Base-by-base conservation (phyloP, 148 eudicot species). In the Salicornia ramosissima region DNA sequence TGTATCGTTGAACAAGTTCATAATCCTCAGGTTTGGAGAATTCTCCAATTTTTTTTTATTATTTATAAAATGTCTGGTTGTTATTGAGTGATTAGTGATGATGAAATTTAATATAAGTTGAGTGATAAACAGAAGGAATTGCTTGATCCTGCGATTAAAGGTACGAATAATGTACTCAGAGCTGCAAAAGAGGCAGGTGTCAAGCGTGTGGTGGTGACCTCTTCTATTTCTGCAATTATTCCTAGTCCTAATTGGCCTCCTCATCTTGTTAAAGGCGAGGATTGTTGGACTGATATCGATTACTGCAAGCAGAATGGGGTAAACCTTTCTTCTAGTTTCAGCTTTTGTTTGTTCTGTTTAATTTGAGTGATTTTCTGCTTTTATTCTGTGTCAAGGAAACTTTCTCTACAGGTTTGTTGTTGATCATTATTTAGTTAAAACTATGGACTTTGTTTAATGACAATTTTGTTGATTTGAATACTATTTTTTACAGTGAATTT, bases 251-350 rank as follows among this genome's bases (percentile, higher is more conserved):
- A 74, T 22, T 90, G 97, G 98, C 96, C 92, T 4, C 77, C 87
- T 42, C 86, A 88, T 69, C 73, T 65, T 29, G 78, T 81, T n/a
- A 83, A 81, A 81, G 77, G 70, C 8, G 98, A 93, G 70, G 86
- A 87, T 36, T 93, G 98, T 77, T 93, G 98, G 98, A 54, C 97
- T 39, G 97, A 93, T 77, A 75, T 65, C 3, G 97, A 90, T 13
- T 93, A 83, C 58, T 90, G 96, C 83, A 83, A 62, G 67, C 72
- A 85, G 56, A 83, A 84, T 1, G 86, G 67, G 77, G 98, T 92
- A 64, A 68, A 75, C n/a, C 8, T 3, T 18, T 42, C 42, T 40
- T 22, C 26, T 55, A 1, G 22, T 28, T 36, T 36, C 8, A 55
- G 24, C 13, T 1, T 39, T 11, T 36, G 43, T 34, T 19, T 4